These are phyloP conservation scores for Cymbomonas tetramitiformis DNA, from an alignment of 139 green algal species.

Conservation along the genomic window DNA sequence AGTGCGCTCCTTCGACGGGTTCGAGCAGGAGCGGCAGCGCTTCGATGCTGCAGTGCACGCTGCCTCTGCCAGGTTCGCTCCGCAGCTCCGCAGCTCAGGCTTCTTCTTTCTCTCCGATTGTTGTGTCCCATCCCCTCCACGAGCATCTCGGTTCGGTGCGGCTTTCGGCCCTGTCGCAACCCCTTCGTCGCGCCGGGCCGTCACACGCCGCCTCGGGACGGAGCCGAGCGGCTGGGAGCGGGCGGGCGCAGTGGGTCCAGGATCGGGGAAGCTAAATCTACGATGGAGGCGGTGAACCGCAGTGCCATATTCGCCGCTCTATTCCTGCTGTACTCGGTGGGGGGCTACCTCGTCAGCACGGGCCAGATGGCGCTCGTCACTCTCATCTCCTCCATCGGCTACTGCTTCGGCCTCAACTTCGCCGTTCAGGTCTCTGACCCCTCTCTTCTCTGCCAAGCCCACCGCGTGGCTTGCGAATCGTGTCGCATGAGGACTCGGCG, in stretches of 20 bases:
- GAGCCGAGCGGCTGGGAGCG: neutral
- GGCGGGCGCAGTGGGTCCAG: neutral
- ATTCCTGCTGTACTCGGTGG: neutral
- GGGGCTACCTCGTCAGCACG: neutral
- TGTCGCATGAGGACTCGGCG: no score
- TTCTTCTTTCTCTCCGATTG: no score
- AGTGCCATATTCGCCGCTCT: neutral
- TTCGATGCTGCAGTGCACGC: no score
- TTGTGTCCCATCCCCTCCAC: no score
- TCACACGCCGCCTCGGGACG: no score
- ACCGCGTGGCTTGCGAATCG: neutral
- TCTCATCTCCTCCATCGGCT: neutral
- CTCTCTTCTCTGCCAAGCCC: neutral
- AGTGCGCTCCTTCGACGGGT: neutral
- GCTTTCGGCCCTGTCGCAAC: no score
- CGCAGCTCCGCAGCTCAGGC: no score
- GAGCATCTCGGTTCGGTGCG: no score
- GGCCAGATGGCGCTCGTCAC: neutral
- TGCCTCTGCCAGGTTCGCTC: no score
- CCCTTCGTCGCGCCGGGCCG: no score
- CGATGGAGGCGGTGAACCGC: neutral
- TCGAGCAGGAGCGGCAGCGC: neutral
- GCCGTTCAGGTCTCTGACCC: neutral
- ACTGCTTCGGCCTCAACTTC: slow-evolving; percentile 3
- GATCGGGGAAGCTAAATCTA: neutral